These are phyloP conservation scores for Boletus pseudo-olivaceus DNA, from an alignment of 768 basidiomycete genomes.

Conservation along the genomic window DNA sequence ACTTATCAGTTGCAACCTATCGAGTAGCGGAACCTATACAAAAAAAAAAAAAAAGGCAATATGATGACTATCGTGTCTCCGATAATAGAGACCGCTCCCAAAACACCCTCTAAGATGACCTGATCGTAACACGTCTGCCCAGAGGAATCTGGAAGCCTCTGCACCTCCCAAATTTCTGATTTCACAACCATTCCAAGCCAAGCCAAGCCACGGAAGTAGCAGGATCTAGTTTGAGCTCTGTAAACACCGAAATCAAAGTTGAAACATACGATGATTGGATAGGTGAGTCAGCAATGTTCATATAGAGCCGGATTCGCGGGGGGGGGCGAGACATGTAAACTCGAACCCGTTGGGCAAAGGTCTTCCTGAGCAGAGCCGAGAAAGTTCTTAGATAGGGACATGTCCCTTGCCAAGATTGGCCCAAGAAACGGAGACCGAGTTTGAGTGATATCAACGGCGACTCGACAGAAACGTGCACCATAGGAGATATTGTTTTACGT, in stretches of 20 bases:
- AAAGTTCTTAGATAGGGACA: neutral
- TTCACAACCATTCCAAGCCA: too few relatives aligned
- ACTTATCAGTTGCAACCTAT: neutral
- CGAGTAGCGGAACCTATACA: neutral
- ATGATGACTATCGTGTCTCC: neutral
- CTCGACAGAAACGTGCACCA: neutral
- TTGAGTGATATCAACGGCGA: neutral
- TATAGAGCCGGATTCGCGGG: neutral
- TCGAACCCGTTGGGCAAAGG: neutral
- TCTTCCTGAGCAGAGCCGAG: too few relatives aligned
- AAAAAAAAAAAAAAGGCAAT: neutral
- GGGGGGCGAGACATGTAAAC: neutral
- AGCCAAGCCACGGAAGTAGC: too few relatives aligned
- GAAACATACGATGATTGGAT: neutral
- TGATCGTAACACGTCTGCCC: neutral
- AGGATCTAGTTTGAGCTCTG: neutral
- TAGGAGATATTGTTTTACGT: neutral
- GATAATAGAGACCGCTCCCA: neutral
- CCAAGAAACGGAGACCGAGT: neutral
- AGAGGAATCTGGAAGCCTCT: neutral
- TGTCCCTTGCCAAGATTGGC: too few relatives aligned
- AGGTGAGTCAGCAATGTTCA: neutral
- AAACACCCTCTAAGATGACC: neutral
- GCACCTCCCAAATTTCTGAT: neutral
- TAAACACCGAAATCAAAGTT: neutral